Base-by-base conservation (phyloP, 257 asterid genomes). In the Ehretia macrophylla region DNA sequence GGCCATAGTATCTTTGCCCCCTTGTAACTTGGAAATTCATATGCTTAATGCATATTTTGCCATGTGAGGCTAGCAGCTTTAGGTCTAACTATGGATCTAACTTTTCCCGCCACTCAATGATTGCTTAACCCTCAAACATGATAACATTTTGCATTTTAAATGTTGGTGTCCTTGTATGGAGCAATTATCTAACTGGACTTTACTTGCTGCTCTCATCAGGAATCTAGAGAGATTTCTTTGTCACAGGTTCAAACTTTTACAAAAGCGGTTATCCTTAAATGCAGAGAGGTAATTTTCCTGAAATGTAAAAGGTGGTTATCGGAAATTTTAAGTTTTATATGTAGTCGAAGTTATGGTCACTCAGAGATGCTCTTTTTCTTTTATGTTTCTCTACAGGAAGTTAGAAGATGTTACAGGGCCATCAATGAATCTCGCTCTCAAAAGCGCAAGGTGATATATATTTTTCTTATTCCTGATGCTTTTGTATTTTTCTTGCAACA, bases 381-480 rank as follows among this genome's bases (percentile, higher is more conserved):
- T 55, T 70, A 14, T 55, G 10, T 59, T 58, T 49, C 56, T 67
- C 72, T 74, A 59, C 90, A 93, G 99, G 85, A 91, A 47, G 85
- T 89, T 69, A 85, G 95, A 80, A 90, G 84, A 75, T 80, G 84
- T 70, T 96, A 93, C 63, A 82, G 99, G 79, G 90, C 96, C 58
- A 89, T 93, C 62, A 93, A 89, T 46, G 97, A 81, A 73, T 87
- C 97, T 55, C 99, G 97, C 60, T 95, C 82, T 48, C 95, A 87
- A 79, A 93, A 90, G 67, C 83, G 99, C 68, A 93, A 89, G 96
- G 99, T 93, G 64, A 70, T 42, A 40, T 60, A 60, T 63, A 58
- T 66, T 65, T 67, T 63, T 68, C 70, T 80, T 57, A 48, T 56
- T 48, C 32, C 53, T 59, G 20, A 21, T 39, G 32, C 21, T 61